Conservation (phyloP, 2,329 filamentous ascomycete genomes). For the Calonectria pseudoturangicola region DNA sequence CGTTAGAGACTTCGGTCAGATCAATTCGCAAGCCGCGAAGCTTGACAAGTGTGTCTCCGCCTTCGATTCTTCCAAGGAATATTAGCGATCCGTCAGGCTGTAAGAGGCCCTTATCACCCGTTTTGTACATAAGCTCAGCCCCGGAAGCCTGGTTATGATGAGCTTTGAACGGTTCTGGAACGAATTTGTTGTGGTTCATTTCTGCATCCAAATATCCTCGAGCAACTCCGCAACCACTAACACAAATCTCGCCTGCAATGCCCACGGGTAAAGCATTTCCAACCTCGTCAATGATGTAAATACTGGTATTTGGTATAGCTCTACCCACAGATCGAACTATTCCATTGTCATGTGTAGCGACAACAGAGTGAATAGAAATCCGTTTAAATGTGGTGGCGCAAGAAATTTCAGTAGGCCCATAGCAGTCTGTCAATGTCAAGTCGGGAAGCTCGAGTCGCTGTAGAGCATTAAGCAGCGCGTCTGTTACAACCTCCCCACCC, state of each 20-base stretch:
- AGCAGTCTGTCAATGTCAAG: not conserved
- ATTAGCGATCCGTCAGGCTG: not conserved
- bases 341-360: not conserved
- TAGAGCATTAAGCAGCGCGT: not conserved
- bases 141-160: not conserved
- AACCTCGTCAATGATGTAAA: not conserved
- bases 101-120: not conserved
- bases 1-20: not conserved
- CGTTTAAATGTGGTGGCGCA: not conserved
- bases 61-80: not conserved
- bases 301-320: not conserved
- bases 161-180: not conserved
- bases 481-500: not conserved
- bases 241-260: not conserved
- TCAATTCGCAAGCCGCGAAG: not conserved
- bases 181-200: not conserved
- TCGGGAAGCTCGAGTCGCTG: not conserved
- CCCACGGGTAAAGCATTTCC: not conserved
- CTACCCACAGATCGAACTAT: not conserved
- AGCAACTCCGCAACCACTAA: not conserved
- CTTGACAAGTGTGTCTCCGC: not conserved
- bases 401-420: not conserved
- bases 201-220: not conserved
- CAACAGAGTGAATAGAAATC: not conserved
- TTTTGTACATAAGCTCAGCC: not conserved